Evolutionary conservation across 2,329 filamentous ascomycete species (phyloP).

Genomic region (Pseudogymnoascus sp.): DNA sequence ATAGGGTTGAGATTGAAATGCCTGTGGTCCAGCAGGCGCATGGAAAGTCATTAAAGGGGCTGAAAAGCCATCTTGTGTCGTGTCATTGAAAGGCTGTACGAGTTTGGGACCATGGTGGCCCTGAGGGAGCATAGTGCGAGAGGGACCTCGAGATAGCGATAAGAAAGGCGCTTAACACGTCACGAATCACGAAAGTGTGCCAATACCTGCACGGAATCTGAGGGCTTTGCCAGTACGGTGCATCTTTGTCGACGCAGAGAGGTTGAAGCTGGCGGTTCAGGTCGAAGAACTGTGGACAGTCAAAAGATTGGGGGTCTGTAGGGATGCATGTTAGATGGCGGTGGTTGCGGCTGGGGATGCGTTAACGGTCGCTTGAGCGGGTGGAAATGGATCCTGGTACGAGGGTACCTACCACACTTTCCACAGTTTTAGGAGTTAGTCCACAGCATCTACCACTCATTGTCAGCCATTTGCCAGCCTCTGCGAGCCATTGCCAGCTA

Average conservation of each 20-base stretch:
- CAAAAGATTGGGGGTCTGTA: constrained; percentile 4
- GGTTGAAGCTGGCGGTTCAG: not conserved
- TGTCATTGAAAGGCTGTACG: constrained; percentile 15
- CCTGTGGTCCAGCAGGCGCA: constrained; percentile 6
- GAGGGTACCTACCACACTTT: not conserved
- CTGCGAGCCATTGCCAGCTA: not conserved
- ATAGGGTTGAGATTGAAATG: constrained; percentile 18
- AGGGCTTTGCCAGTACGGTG: not conserved
- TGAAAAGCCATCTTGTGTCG: constrained; percentile 23
- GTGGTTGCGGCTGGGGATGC: constrained; percentile 4
- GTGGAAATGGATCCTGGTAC: constrained; percentile 1
- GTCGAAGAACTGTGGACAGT: not conserved
- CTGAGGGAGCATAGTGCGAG: constrained; percentile 7
- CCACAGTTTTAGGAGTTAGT: not conserved
- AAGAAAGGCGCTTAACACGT: constrained; percentile 28
- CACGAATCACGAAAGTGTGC: constrained; percentile 25
- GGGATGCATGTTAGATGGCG: constrained; percentile 1
- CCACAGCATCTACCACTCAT: not conserved
- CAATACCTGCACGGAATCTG: constrained; percentile 29
- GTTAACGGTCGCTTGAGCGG: constrained; percentile 9
- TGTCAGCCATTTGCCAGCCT: not conserved
- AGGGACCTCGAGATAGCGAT: constrained; percentile 36
- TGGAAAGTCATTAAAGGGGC: constrained; percentile 14
- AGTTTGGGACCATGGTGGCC: constrained; percentile 16
- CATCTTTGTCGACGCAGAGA: constrained; percentile 9